A percentile compares a stretch with the other conserved stretches of the same genome.
These are phyloP conservation scores for Wickerhamiella nectarea DNA, from an alignment of 805 yeast species.

Conservation along the genomic window DNA sequence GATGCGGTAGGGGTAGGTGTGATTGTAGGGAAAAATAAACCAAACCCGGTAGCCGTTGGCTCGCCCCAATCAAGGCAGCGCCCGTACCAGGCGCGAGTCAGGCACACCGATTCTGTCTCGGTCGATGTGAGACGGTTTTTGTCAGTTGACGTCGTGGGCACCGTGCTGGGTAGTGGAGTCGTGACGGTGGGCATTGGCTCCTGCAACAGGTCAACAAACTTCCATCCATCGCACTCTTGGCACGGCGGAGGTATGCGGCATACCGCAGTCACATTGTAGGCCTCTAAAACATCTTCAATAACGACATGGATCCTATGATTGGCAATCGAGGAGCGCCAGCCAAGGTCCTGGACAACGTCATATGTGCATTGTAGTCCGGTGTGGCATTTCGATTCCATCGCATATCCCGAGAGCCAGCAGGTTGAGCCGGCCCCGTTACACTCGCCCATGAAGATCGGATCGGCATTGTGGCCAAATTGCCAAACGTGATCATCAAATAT, in stretches of 20 bases:
- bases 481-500: slow-evolving; percentile 66
- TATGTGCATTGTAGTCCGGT: slow-evolving; percentile 77
- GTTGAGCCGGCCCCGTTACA: slow-evolving; percentile 87
- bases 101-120: slow-evolving; percentile 10
- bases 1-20: neutral
- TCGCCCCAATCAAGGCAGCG: slow-evolving; percentile 16
- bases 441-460: slow-evolving; percentile 91
- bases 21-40: neutral
- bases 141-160: neutral
- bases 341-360: slow-evolving; percentile 76
- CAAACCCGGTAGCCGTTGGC: neutral
- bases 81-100: slow-evolving; percentile 19
- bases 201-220: slow-evolving; percentile 33
- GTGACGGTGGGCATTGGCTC: slow-evolving; percentile 13
- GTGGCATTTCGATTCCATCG: slow-evolving; percentile 94
- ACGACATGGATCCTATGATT: slow-evolving; percentile 88
- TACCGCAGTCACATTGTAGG: slow-evolving; percentile 61
- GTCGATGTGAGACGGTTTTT: slow-evolving; percentile 10
- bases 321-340: slow-evolving; percentile 79
- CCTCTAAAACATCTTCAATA: slow-evolving; percentile 60
- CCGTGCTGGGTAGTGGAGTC: slow-evolving; percentile 16
- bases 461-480: slow-evolving; percentile 96
- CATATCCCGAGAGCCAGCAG: slow-evolving; percentile 87
- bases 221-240: slow-evolving; percentile 84
- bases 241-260: slow-evolving; percentile 64